Evolutionary conservation across 2,329 filamentous ascomycete species (phyloP).

Genomic region (Phaeosphaeriaceae sp.): DNA sequence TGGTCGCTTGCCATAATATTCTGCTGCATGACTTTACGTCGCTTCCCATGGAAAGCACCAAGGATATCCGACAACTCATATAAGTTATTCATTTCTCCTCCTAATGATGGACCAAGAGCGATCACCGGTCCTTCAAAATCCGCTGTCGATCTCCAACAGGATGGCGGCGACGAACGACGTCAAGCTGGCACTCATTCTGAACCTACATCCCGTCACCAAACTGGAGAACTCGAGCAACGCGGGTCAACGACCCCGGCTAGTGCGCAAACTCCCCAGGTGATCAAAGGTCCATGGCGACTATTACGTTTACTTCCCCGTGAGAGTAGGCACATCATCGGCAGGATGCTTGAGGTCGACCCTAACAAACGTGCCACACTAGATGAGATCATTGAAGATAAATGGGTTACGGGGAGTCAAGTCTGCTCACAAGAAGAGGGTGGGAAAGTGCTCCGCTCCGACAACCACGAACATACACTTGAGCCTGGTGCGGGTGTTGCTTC

Average conservation of each 20-base stretch:
- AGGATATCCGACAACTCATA: constrained; percentile 92
- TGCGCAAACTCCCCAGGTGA: constrained; percentile 59
- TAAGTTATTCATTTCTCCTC: constrained; percentile 86
- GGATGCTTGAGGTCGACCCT: constrained; percentile 91
- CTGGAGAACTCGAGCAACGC: constrained; percentile 30
- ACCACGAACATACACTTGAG: constrained; percentile 86
- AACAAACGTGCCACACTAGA: constrained; percentile 81
- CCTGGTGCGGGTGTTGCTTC: constrained; percentile 55
- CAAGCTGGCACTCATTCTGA: constrained; percentile 44
- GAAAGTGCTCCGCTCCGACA: constrained; percentile 71
- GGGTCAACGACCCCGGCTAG: constrained; percentile 25
- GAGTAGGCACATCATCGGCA: constrained; percentile 84
- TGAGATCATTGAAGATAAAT: constrained; percentile 86
- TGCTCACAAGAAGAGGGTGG: constrained; percentile 81
- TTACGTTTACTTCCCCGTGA: constrained; percentile 86
- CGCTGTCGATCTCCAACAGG: constrained; percentile 44
- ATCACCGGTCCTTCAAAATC: constrained; percentile 43
- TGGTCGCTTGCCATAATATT: constrained; percentile 99
- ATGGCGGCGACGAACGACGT: constrained; percentile 34
- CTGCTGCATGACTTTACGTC: constrained; percentile 94
- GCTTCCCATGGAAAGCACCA: constrained; percentile 97
- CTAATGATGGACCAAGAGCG: constrained; percentile 59
- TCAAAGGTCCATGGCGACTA: constrained; percentile 91
- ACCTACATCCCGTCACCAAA: constrained; percentile 49
- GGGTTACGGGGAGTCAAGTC: constrained; percentile 84